A percentile compares a stretch with the other conserved stretches of the same genome.
Evolutionary conservation across 1,284 basidiomycete genomes (phyloP).

Genomic region (Mycosarcoma maydis): DNA sequence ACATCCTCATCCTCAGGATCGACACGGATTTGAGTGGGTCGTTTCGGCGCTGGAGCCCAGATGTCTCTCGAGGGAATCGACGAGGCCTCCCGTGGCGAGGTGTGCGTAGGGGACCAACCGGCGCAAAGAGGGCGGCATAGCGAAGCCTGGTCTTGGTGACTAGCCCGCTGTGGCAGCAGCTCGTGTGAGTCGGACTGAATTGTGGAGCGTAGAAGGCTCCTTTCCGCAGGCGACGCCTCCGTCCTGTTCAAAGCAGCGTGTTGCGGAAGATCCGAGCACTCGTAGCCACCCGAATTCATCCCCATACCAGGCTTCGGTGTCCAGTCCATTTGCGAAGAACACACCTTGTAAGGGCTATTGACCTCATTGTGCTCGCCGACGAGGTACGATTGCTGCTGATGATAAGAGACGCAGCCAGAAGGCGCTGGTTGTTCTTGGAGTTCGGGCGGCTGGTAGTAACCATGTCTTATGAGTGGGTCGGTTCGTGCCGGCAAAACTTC

Average conservation of each 20-base stretch:
- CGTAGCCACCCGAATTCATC: not conserved
- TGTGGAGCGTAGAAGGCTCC: slow-evolving; percentile 10
- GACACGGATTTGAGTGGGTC: slow-evolving; percentile 15
- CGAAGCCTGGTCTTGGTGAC: not conserved
- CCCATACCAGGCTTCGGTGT: not conserved
- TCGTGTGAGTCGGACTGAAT: slow-evolving; percentile 1
- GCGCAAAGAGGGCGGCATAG: not conserved
- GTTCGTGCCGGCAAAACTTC: not conserved
- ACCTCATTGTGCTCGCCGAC: not conserved
- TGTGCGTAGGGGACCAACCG: slow-evolving; percentile 1
- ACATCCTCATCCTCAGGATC: slow-evolving; percentile 34
- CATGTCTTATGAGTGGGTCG: not conserved
- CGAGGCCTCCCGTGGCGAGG: not conserved
- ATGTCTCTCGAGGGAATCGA: slow-evolving; percentile 22
- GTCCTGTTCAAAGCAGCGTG: not conserved
- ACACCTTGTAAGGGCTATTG: slow-evolving; percentile 18
- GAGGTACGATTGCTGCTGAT: not conserved
- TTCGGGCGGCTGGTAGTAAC: not conserved
- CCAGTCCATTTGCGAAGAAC: slow-evolving; percentile 10
- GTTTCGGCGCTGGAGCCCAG: slow-evolving; percentile 40
- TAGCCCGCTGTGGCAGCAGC: not conserved
- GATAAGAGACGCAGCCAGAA: too few species aligned
- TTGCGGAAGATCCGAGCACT: not conserved
- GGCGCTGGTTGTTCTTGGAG: slow-evolving; percentile 5
- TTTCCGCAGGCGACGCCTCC: not conserved